phyloP scores from a whole-genome alignment of 495 filamentous ascomycete species.

The Neurospora pannonica region DNA sequence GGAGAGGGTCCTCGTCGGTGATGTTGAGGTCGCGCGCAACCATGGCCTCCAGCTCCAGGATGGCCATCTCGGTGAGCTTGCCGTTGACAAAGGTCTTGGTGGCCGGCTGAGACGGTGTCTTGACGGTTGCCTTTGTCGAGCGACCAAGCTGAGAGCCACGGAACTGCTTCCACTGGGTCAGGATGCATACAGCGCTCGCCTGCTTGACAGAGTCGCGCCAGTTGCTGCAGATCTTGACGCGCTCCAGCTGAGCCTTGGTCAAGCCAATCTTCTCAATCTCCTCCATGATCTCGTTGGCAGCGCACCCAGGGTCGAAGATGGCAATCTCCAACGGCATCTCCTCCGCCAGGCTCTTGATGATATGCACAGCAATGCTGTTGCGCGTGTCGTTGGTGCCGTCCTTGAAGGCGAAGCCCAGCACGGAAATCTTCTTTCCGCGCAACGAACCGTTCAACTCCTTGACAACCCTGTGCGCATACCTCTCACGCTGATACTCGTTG shows the following conservation, averaged over 20 bases:
- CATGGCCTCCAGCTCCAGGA: slow-evolving; percentile 12
- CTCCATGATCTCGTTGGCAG: slow-evolving; percentile 26
- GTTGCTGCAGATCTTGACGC: slow-evolving; percentile 27
- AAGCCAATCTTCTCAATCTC: slow-evolving; percentile 34
- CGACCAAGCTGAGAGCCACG: slow-evolving; percentile 9
- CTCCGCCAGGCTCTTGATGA: slow-evolving; percentile 54
- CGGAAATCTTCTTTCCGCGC: slow-evolving; percentile 58
- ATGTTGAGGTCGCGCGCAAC: background rate
- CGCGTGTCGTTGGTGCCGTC: slow-evolving; percentile 72
- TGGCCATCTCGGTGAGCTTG: slow-evolving; percentile 16
- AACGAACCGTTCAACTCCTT: slow-evolving; percentile 59
- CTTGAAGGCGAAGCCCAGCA: slow-evolving; percentile 78
- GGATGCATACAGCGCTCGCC: slow-evolving; percentile 18
- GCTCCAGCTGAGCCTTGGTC: slow-evolving; percentile 24
- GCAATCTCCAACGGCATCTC: slow-evolving; percentile 56
- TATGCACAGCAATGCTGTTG: slow-evolving; percentile 58
- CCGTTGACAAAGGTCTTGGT: background rate
- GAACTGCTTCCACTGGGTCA: slow-evolving; percentile 27
- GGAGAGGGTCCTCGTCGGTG: slow-evolving; percentile 13
- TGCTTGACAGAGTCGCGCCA: slow-evolving; percentile 39
- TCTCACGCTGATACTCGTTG: slow-evolving; percentile 67
- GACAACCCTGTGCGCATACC: slow-evolving; percentile 57
- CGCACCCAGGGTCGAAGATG: slow-evolving; percentile 66
- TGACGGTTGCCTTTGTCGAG: background rate
- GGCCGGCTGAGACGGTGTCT: background rate